Base-by-base conservation (phyloP, 768 basidiomycete species). In the Kwoniella sp. region DNA sequence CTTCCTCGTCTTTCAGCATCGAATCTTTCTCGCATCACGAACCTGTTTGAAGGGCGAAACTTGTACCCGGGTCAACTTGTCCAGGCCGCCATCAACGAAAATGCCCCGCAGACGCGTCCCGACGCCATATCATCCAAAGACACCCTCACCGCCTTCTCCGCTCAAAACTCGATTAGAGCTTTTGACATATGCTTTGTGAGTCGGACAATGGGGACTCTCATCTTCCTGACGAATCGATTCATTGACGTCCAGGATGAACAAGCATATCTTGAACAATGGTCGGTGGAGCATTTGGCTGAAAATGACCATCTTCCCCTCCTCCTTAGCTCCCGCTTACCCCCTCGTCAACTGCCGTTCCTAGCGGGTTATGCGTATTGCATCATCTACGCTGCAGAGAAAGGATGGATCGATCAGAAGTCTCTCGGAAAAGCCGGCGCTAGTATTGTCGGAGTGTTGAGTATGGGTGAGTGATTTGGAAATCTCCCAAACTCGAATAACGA, bases 171-270 rank as follows among this genome's bases (percentile, higher is more conserved):
- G 69, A 8, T 58, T 74, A n/a, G 64, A 57, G 13, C 65, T 75
- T 13, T 55, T 75, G 41, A 75, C 73, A 12, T 77, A 77, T 71
- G 72, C 76, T 11, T 60, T 77, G 76, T 77, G 50, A 57, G 75
- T 67, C 29, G 7, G n/a, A n/a, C n/a, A n/a, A n/a, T n/a, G n/a
- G n/a, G n/a, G n/a, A n/a, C n/a, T n/a, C n/a, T n/a, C n/a, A n/a
- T n/a, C n/a, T n/a, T n/a, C n/a, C n/a, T n/a, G 20, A 11, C 30
- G 22, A 38, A 8, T 20, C 15, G 11, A 47, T 56, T 34, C 56
- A 2, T n/a, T 37, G 22, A 22, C 15, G 38, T 9, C 11, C 22
- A 17, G n/a, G n/a, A n/a, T n/a, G n/a, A n/a, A n/a, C n/a, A n/a
- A n/a, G n/a, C n/a, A n/a, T n/a, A n/a, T n/a, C n/a, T n/a, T n/a